phyloP scores from a whole-genome alignment of 345 rosid species.

The Salix purpurea region DNA sequence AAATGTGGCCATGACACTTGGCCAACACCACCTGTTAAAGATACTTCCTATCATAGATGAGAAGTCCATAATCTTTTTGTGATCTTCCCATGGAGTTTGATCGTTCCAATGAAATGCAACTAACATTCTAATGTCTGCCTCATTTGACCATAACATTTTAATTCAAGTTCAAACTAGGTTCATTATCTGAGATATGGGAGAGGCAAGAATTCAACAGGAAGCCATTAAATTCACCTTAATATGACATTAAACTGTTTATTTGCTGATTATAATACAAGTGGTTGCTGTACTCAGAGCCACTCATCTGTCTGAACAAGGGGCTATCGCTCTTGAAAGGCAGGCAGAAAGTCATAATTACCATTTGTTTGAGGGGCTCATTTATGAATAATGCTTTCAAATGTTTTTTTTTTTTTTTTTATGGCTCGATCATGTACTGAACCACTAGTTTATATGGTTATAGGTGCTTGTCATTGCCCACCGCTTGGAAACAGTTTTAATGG shows the following conservation, averaged over 20 bases:
- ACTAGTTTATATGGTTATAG: conserved; percentile 22
- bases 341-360: not conserved
- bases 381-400: too few species aligned
- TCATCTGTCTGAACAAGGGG: not conserved
- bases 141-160: not conserved
- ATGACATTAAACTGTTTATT: not conserved
- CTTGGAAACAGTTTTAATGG: conserved; percentile 83
- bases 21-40: not conserved
- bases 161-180: not conserved
- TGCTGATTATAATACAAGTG: not conserved
- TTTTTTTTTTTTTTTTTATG: not conserved
- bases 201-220: too few species aligned
- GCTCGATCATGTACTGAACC: not conserved
- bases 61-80: not conserved
- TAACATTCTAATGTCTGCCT: not conserved
- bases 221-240: not conserved
- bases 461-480: conserved; percentile 91
- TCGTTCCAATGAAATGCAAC: not conserved
- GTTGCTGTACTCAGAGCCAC: not conserved
- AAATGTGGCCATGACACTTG: not conserved
- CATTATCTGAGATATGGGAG: too few species aligned
- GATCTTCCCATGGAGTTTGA: not conserved
- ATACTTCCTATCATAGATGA: not conserved
- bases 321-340: not conserved
- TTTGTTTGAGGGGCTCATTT: not conserved